A percentile compares a stretch with the other conserved stretches of the same genome.
phyloP scores from a whole-genome alignment of 257 asterid genomes.

The Penstemon barbatus region DNA sequence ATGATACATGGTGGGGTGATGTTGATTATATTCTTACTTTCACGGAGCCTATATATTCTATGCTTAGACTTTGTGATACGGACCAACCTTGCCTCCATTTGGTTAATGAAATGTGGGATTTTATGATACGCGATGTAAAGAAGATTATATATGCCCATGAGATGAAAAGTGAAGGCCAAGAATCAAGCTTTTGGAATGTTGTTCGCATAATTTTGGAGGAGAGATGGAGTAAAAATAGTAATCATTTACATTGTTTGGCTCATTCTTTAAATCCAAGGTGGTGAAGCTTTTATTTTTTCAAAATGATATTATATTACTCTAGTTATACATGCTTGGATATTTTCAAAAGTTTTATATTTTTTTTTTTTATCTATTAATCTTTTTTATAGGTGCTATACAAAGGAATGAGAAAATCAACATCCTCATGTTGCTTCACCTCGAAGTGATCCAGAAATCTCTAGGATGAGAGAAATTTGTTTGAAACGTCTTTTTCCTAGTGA shows the following conservation, averaged over 20 bases:
- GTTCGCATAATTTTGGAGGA: not conserved
- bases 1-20: not conserved
- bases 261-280: constrained; percentile 6
- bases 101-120: not conserved
- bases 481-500: too few species aligned
- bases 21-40: not conserved
- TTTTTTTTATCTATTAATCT: not conserved
- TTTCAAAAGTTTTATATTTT: not conserved
- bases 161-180: not conserved
- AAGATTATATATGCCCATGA: not conserved
- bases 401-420: not conserved
- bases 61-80: not conserved
- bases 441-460: not conserved
- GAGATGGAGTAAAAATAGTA: not conserved
- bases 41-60: not conserved
- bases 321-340: too few species aligned
- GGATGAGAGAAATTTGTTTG: not conserved
- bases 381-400: not conserved
- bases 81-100: not conserved
- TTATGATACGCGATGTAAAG: not conserved
- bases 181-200: not conserved
- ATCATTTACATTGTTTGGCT: not conserved
- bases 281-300: not conserved
- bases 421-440: not conserved
- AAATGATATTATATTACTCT: too few species aligned